These are phyloP conservation scores for Hypoxylon perforatum DNA, from an alignment of 495 filamentous ascomycete species.

Conservation along the genomic window DNA sequence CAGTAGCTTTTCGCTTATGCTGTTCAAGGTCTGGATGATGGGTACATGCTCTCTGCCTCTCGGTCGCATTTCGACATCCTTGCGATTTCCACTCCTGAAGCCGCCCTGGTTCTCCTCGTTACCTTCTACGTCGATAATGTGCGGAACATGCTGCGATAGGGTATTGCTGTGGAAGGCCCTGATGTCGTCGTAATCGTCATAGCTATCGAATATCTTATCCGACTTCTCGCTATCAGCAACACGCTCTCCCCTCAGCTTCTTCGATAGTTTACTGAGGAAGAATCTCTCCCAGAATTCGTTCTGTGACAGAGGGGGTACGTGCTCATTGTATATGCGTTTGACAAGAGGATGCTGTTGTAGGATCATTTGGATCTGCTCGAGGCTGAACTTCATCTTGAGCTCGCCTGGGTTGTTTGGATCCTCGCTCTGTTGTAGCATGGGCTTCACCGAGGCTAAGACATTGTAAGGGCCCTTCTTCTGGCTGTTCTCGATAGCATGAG, in stretches of 20 bases:
- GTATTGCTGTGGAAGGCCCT: slow-evolving; percentile 59
- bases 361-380: slow-evolving; percentile 92
- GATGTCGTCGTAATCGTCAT: slow-evolving; percentile 76
- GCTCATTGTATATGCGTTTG: slow-evolving; percentile 90
- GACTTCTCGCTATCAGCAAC: slow-evolving; percentile 76
- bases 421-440: slow-evolving; percentile 71
- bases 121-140: slow-evolving; percentile 89
- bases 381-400: slow-evolving; percentile 82
- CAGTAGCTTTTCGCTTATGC: slow-evolving; percentile 88
- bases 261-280: slow-evolving; percentile 87
- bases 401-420: slow-evolving; percentile 60
- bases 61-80: slow-evolving; percentile 89
- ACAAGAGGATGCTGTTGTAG: slow-evolving; percentile 93
- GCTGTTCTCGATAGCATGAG: slow-evolving; percentile 87
- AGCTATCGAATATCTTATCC: slow-evolving; percentile 84
- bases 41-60: slow-evolving; percentile 53
- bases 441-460: slow-evolving; percentile 89
- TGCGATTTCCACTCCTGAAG: slow-evolving; percentile 77
- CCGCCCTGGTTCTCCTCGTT: slow-evolving; percentile 88
- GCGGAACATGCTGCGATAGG: slow-evolving; percentile 74
- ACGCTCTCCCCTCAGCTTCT: slow-evolving; percentile 90
- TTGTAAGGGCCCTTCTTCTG: slow-evolving; percentile 92
- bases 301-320: slow-evolving; percentile 84
- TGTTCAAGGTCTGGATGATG: slow-evolving; percentile 87
- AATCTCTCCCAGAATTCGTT: slow-evolving; percentile 91